Evolutionary conservation across 352 stramenopile genomes (phyloP).

Genomic region (Pythium oligandrum): DNA sequence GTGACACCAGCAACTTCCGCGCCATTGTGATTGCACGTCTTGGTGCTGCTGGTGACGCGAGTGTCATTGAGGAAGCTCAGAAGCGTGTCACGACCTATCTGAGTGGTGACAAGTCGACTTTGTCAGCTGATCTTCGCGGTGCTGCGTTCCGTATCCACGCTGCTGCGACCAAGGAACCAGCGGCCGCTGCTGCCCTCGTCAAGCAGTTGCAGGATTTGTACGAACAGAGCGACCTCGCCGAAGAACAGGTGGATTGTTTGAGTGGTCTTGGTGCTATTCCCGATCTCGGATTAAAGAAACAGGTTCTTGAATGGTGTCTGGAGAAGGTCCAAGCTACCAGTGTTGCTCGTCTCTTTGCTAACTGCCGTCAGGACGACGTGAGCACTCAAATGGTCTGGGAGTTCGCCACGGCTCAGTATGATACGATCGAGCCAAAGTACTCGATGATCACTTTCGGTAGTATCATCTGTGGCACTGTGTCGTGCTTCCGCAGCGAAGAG

Average conservation of each 20-base stretch:
- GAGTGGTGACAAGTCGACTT: conserved; percentile 27
- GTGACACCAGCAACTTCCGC: conserved; percentile 40
- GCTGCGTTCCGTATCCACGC: conserved; percentile 52
- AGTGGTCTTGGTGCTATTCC: conserved; percentile 45
- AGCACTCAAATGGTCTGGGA: background rate
- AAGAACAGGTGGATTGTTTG: conserved; percentile 65
- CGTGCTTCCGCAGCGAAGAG: background rate
- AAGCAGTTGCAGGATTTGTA: conserved; percentile 62
- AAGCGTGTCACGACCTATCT: conserved; percentile 54
- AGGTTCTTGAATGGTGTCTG: conserved; percentile 73
- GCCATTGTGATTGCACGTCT: conserved; percentile 51
- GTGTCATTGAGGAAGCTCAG: conserved; percentile 47
- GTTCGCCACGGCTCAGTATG: background rate
- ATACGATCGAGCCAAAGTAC: background rate
- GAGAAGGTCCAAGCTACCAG: conserved; percentile 44
- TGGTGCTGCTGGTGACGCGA: conserved; percentile 40
- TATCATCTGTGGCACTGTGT: background rate
- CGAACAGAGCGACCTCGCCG: conserved; percentile 52
- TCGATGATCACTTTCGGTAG: background rate
- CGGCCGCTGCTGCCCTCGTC: conserved; percentile 13
- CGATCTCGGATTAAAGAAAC: conserved; percentile 31
- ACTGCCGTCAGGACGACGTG: conserved; percentile 4
- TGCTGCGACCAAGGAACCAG: conserved; percentile 4
- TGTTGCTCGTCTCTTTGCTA: too few species aligned
- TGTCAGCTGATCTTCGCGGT: conserved; percentile 54